Evolutionary conservation across 1,284 basidiomycete species (phyloP), one percentile per base, ranked within the genome.

Genomic region (Megacollybia platyphylla): DNA sequence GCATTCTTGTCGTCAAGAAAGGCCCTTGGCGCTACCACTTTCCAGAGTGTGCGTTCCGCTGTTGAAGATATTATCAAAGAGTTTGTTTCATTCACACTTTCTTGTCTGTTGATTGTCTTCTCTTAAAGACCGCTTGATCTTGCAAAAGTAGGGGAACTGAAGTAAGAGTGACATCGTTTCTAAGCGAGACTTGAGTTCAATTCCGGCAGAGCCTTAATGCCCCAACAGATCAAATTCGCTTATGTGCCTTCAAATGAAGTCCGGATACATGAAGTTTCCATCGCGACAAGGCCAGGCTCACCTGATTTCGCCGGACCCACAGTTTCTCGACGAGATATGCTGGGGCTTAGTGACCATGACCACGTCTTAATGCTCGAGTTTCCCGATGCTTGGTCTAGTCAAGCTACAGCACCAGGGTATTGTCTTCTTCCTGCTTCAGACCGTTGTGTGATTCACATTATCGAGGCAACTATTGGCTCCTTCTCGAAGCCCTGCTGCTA

Each of bases 1-100:
- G 88, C 87, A 0, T 94, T 94, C 54, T 75, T 88, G 44, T 85
- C 86, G 2, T 82, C 87, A 0, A 71, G 87, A 51, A 88, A 88
- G 52, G 79, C 88, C 49, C 63, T 94, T 41, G 20, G 20, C 20
- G 83, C 87, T 2, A 81, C 78, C 2, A 90, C 87, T 0, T 92
- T 90, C 55, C 69, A 80, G 4, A 73, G 79, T 5, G 71, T 93
- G 30, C 73, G 82, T 39, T 70, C 71, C 8, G 87, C 87, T 20
- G 87, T 90, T 0, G 87, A 93, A 61, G 68, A 71, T 35, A 65
- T 91, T 10, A 62, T 90, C 7, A 86, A 85, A 53, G 66, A 76
- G 87, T 84, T 51, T 18, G 7, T 32, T 7, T 32, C 20, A 8
- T 27, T 34, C 10, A 26, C 20, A 11, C 17, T 10, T 35, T 4